phyloP scores from a whole-genome alignment of 2,329 filamentous ascomycete genomes.

The Monilinia fructigena region DNA sequence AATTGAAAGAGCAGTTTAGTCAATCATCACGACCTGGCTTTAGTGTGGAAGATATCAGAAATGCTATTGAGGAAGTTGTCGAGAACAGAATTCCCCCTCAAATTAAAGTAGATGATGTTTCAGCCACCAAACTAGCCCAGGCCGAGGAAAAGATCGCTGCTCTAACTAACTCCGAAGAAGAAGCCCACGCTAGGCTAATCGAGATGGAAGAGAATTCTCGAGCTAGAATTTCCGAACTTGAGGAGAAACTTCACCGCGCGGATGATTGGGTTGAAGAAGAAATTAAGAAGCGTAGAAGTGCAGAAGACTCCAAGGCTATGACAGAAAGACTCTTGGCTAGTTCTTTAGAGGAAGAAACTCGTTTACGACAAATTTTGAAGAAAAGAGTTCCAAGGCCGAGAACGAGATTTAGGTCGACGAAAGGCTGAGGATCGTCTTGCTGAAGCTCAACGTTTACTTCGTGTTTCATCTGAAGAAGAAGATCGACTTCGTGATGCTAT shows the following conservation, averaged over 20 bases:
- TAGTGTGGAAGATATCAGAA: conserved; percentile 55
- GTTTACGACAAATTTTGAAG: conserved; percentile 64
- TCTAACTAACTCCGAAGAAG: conserved; percentile 58
- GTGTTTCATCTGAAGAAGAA: conserved; percentile 70
- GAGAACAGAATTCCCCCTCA: conserved; percentile 55
- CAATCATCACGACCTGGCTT: conserved; percentile 47
- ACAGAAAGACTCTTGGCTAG: conserved; percentile 54
- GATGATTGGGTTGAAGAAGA: conserved; percentile 65
- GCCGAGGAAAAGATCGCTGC: conserved; percentile 46
- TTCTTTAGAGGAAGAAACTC: conserved; percentile 66
- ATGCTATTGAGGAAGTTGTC: conserved; percentile 62
- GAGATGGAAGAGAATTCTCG: conserved; percentile 42
- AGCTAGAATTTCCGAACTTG: conserved; percentile 57
- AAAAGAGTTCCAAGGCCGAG: conserved; percentile 56
- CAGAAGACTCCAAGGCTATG: conserved; percentile 64
- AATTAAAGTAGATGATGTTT: conserved; percentile 46
- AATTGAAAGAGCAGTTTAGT: conserved; percentile 56
- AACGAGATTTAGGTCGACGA: conserved; percentile 62
- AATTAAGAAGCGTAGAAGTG: conserved; percentile 58
- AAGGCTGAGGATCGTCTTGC: conserved; percentile 70
- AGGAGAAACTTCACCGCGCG: conserved; percentile 63
- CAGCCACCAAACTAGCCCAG: conserved; percentile 26
- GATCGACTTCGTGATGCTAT: conserved; percentile 63
- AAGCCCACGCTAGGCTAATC: conserved; percentile 50
- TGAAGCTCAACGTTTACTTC: conserved; percentile 68